phyloP scores from a whole-genome alignment of 768 basidiomycete species.

The Artomyces pyxidatus region DNA sequence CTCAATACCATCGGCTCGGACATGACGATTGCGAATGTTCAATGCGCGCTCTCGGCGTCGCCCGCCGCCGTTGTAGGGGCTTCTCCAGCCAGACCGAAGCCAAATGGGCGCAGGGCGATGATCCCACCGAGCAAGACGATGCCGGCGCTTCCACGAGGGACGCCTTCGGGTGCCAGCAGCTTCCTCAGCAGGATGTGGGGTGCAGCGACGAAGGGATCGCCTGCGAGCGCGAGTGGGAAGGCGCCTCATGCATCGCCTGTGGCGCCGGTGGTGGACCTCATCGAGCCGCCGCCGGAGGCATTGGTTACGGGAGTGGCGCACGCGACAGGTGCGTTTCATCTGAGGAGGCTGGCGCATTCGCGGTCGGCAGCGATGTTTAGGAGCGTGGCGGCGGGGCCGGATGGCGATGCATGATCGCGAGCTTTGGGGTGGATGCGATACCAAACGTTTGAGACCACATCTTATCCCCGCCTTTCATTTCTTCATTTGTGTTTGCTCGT shows the following conservation, averaged over 20 bases:
- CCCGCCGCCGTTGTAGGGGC: too few species aligned
- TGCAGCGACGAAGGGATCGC: conserved; percentile 38
- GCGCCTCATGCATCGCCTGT: neutral
- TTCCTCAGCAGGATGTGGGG: conserved; percentile 76
- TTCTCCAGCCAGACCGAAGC: too few species aligned
- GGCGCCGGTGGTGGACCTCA: conserved; percentile 5
- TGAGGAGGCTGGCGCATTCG: conserved; percentile 35
- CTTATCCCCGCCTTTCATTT: conserved; percentile 2
- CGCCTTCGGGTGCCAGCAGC: conserved; percentile 22
- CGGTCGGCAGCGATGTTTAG: conserved; percentile 38
- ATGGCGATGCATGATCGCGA: neutral
- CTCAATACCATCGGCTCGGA: conserved; percentile 22
- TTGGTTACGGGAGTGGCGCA: conserved; percentile 18
- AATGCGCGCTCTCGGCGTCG: conserved; percentile 1
- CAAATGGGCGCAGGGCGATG: too few species aligned
- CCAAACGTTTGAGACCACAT: too few species aligned
- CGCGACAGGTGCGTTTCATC: conserved; percentile 24
- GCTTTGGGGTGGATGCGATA: neutral
- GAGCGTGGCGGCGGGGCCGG: conserved; percentile 3
- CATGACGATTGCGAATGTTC: neutral
- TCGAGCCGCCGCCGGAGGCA: conserved; percentile 18
- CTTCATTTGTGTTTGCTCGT: neutral
- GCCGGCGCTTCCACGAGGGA: conserved; percentile 14
- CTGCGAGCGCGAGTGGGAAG: neutral
- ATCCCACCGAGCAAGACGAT: conserved; percentile 21